Base-by-base conservation (phyloP, 176 grass and related monocot species). In the Avena eriantha region DNA sequence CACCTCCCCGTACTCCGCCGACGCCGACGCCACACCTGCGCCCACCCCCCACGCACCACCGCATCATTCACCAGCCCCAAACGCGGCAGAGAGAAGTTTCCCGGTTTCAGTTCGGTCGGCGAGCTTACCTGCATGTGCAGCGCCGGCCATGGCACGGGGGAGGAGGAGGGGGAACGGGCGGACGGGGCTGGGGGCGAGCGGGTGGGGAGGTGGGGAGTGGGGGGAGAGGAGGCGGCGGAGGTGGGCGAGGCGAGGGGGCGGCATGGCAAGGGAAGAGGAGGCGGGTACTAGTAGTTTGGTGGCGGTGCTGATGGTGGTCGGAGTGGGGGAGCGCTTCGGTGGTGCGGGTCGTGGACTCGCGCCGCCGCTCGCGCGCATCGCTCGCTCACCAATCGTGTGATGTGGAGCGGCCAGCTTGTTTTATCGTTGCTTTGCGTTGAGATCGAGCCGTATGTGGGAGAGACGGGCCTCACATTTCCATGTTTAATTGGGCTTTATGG, bases 1-100 rank as follows among this genome's bases (percentile, higher is more conserved):
- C 73, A 95, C 92, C 80, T 93, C 92, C 75, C 96, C 97, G 82
- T 98, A 98, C 39, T 86, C 86, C 81, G 81, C 68, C 63, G 86
- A 87, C 55, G 72, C 82, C 12, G 85, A 16, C 36, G 72, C 66
- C 16, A 65, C 73, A 36, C 85, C 85, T 85, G 82, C 72, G 26
- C 63, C n/a, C 51, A 36, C 50, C 54, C 64, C 36, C 7, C 66
- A 53, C 39, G 45, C 58, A 76, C 41, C 72, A 34, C 33, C 21
- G 47, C 76, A n/a, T 47, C 69, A 6, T 29, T 84, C 50, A 74
- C 26, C 39, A 17, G n/a, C 8, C 23, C 12, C 15, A n/a, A 9
- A 79, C 12, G 45, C 5, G 15, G 56, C 36, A 9, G 23, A 84
- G 39, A 61, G 82, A 24, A 14, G 43, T 23, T 23, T 31, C 2